Percentiles rank a stretch among this genome's conserved stretches.
phyloP scores from a whole-genome alignment of 306 rosid genomes.

The Datisca glomerata region DNA sequence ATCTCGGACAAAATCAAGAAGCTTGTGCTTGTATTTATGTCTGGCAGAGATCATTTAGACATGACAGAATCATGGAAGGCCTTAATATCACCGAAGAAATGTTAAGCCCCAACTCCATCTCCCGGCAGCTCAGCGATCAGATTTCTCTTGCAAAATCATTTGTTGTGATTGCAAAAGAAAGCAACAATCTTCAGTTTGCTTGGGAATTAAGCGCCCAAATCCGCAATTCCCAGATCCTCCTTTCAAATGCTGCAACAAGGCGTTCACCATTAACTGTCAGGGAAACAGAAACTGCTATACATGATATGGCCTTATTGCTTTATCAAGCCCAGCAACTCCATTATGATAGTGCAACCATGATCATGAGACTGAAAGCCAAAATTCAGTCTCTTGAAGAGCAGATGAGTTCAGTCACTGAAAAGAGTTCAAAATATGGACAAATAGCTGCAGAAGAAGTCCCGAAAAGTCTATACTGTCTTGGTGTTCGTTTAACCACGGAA shows the following conservation, averaged over 20 bases:
- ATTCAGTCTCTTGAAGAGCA: constrained; percentile 59
- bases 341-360: constrained; percentile 73
- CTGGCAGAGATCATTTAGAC: constrained; percentile 40
- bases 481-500: constrained; percentile 51
- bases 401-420: constrained; percentile 44
- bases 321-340: constrained; percentile 72
- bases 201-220: constrained; percentile 84
- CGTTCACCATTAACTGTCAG: constrained; percentile 39
- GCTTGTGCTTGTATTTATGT: background rate
- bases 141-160: constrained; percentile 71
- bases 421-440: constrained; percentile 71
- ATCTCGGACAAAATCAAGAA: background rate
- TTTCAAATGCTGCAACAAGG: constrained; percentile 63
- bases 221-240: constrained; percentile 55
- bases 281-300: constrained; percentile 46
- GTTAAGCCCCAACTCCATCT: constrained; percentile 42
- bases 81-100: constrained; percentile 66
- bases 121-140: constrained; percentile 60
- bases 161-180: constrained; percentile 64
- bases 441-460: constrained; percentile 81
- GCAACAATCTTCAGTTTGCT: constrained; percentile 66
- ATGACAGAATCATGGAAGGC: constrained; percentile 54
- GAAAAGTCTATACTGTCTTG: constrained; percentile 57
- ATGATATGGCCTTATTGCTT: constrained; percentile 49
- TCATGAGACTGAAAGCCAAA: constrained; percentile 67